These are phyloP conservation scores for Geotrichum fermentans DNA, from an alignment of 1,139 yeast genomes.

Conservation along the genomic window DNA sequence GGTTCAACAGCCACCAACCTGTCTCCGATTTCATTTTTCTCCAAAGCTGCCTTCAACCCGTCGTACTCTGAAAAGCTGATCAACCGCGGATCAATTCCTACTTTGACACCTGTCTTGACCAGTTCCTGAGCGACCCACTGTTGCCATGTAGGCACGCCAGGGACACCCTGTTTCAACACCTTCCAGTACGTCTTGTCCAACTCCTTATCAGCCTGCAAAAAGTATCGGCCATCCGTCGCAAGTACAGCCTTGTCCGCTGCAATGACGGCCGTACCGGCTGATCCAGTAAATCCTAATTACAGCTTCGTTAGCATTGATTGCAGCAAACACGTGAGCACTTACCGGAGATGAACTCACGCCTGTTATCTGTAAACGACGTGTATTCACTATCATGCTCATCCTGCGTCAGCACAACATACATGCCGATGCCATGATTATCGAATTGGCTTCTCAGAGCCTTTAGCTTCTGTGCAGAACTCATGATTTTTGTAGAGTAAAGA, in stretches of 20 bases:
- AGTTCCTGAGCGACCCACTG: constrained; percentile 60
- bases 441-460: constrained; percentile 40
- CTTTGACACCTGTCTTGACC: constrained; percentile 35
- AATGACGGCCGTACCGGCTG: constrained; percentile 89
- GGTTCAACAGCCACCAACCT: constrained; percentile 55
- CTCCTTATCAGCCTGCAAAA: constrained; percentile 83
- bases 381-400: constrained; percentile 95
- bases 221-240: constrained; percentile 93
- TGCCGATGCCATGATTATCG: constrained; percentile 61
- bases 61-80: constrained; percentile 49
- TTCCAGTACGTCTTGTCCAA: constrained; percentile 81
- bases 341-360: constrained; percentile 72
- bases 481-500: background rate
- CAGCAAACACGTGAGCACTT: background rate
- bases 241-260: constrained; percentile 72
- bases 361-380: constrained; percentile 72
- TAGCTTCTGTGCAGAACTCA: background rate
- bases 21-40: constrained; percentile 39
- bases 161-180: constrained; percentile 72
- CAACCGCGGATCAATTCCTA: constrained; percentile 66
- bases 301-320: constrained; percentile 39
- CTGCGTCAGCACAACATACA: constrained; percentile 82
- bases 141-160: constrained; percentile 78
- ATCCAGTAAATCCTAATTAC: constrained; percentile 73
- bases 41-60: constrained; percentile 36